These are phyloP conservation scores for Penicillium atrosanguineum DNA, from an alignment of 495 filamentous ascomycete species.

Conservation along the genomic window DNA sequence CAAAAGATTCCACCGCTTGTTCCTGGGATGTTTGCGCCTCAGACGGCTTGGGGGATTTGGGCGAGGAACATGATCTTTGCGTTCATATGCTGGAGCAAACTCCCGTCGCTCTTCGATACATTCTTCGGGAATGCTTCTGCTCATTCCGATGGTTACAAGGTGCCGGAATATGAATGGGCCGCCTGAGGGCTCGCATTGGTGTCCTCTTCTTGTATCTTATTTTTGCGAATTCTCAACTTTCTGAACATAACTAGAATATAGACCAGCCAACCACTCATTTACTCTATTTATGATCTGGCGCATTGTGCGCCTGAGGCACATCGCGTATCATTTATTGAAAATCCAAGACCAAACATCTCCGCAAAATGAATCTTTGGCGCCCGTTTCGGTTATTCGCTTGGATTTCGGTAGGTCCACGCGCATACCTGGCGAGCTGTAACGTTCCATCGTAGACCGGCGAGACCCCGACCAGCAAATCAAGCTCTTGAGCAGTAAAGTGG, in stretches of 20 bases:
- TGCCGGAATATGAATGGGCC: slow-evolving; percentile 4
- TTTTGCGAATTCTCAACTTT: neutral
- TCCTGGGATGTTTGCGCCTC: slow-evolving; percentile 28
- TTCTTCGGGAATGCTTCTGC: slow-evolving; percentile 4
- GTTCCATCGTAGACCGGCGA: too few relatives aligned
- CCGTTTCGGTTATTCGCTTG: too few relatives aligned
- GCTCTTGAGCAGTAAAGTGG: too few relatives aligned
- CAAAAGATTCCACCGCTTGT: slow-evolving; percentile 31
- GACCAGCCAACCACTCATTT: neutral
- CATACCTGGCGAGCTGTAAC: too few relatives aligned
- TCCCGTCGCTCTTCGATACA: slow-evolving; percentile 1
- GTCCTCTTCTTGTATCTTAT: neutral
- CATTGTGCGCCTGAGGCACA: too few relatives aligned
- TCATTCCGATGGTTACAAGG: slow-evolving; percentile 1
- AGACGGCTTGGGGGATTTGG: slow-evolving; percentile 37
- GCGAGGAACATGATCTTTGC: slow-evolving; percentile 14
- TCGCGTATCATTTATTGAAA: too few relatives aligned
- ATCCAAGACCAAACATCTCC: too few relatives aligned
- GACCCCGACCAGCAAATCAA: too few relatives aligned
- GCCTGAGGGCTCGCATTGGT: neutral
- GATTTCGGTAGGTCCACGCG: too few relatives aligned
- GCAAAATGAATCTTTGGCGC: too few relatives aligned
- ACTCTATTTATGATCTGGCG: too few relatives aligned
- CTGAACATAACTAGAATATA: too few relatives aligned
- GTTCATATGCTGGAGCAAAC: slow-evolving; percentile 13